These are phyloP conservation scores for Termitomyces sp. DNA, from an alignment of 768 basidiomycete species.

Conservation along the genomic window DNA sequence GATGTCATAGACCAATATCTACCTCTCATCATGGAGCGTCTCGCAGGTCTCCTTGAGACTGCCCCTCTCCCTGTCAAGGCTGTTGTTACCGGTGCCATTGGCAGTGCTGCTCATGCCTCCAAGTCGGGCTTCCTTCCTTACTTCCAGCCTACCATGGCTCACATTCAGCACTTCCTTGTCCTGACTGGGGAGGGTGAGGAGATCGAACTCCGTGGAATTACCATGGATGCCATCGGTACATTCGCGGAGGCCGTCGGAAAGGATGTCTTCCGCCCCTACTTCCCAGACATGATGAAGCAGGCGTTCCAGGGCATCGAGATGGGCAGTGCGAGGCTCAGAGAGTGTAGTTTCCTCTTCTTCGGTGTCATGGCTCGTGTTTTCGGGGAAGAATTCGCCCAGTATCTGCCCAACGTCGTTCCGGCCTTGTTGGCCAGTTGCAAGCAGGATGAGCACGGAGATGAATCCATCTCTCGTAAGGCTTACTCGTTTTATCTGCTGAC, in stretches of 20 bases:
- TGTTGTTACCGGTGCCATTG: slow-evolving; percentile 96
- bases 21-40: slow-evolving; percentile 90
- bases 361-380: slow-evolving; percentile 98
- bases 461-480: slow-evolving; percentile 40
- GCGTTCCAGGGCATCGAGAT: slow-evolving; percentile 89
- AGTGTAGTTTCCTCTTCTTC: slow-evolving; percentile 98
- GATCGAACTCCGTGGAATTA: slow-evolving; percentile 91
- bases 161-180: slow-evolving; percentile 84
- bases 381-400: slow-evolving; percentile 88
- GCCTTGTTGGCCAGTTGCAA: slow-evolving; percentile 79
- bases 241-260: slow-evolving; percentile 96
- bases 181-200: slow-evolving; percentile 89
- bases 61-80: slow-evolving; percentile 88
- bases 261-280: slow-evolving; percentile 93
- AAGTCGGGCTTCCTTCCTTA: slow-evolving; percentile 89
- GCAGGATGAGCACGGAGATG: slow-evolving; percentile 79
- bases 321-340: slow-evolving; percentile 83
- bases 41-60: slow-evolving; percentile 80
- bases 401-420: slow-evolving; percentile 84
- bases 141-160: slow-evolving; percentile 89
- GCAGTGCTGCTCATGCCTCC: slow-evolving; percentile 96
- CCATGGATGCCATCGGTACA: slow-evolving; percentile 98
- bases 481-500: neutral
- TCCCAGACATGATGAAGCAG: slow-evolving; percentile 93
- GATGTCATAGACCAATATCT: slow-evolving; percentile 91